A percentile compares a stretch with the other conserved stretches of the same genome.
These are phyloP conservation scores for Thuidium tamariscinum DNA, from an alignment of 225 moss, liverwort and hornwort species.

Conservation along the genomic window DNA sequence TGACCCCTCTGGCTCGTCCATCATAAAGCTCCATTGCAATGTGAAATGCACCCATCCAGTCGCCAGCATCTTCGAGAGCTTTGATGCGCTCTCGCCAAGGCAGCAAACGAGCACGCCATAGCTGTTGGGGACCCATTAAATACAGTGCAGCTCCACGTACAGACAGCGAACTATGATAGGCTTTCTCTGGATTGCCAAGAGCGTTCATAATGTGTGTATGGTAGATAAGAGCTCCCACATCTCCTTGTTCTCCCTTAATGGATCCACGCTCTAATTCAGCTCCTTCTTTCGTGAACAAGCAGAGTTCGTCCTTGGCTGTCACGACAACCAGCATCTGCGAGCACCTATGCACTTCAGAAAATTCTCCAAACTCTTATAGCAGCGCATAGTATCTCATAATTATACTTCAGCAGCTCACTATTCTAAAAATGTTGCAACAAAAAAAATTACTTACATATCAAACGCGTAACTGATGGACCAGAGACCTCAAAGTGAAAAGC, in stretches of 20 bases:
- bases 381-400: not conserved
- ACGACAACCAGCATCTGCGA: constrained; percentile 91
- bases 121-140: constrained; percentile 64
- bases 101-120: constrained; percentile 97
- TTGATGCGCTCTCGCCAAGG: constrained; percentile 96
- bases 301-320: constrained; percentile 83
- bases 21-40: constrained; percentile 99
- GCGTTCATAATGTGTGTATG: constrained; percentile 82
- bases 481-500: not conserved
- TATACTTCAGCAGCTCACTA: not conserved
- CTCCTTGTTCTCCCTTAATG: constrained; percentile 64
- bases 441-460: not conserved
- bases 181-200: constrained; percentile 90
- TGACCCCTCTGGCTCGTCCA: constrained; percentile 91
- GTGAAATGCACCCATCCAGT: constrained; percentile 99
- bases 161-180: constrained; percentile 82
- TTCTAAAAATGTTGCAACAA: not conserved
- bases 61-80: constrained; percentile 96
- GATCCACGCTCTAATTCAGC: constrained; percentile 74
- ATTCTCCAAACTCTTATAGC: not conserved
- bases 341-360: constrained; percentile 1
- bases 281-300: constrained; percentile 90
- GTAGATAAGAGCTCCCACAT: constrained; percentile 68
- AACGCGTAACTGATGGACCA: not conserved
- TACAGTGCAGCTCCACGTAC: constrained; percentile 96